phyloP scores from a whole-genome alignment of 169 alveolate species.

The Plasmodium cynomolgi region DNA sequence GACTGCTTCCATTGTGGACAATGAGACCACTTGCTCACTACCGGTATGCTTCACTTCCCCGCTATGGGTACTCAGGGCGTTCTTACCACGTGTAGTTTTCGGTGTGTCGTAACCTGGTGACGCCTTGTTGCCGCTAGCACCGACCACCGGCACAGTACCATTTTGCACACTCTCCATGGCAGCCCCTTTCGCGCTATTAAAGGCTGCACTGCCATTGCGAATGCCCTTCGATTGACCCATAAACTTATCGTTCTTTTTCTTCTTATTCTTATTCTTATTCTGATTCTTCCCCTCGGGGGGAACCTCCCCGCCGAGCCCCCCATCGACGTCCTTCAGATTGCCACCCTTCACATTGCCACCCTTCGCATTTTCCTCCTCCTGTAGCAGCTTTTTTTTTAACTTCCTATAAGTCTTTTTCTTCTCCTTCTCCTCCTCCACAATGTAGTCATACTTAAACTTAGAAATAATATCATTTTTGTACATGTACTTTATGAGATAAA shows the following conservation, averaged over 20 bases:
- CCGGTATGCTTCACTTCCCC: background rate
- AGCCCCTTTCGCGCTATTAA: background rate
- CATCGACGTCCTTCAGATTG: background rate
- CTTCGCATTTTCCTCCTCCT: conserved; percentile 56
- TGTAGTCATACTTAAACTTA: conserved; percentile 87
- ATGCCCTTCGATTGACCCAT: background rate
- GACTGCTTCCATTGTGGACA: background rate
- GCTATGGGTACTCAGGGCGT: conserved; percentile 8
- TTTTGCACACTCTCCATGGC: background rate
- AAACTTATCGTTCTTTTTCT: background rate
- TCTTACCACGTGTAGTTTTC: background rate
- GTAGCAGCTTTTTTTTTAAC: conserved; percentile 62
- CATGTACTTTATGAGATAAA: conserved; percentile 86
- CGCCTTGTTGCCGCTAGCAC: background rate
- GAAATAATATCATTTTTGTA: conserved; percentile 85
- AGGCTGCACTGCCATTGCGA: background rate
- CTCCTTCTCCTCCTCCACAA: conserved; percentile 88
- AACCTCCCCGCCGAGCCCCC: background rate
- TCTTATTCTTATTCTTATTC: background rate
- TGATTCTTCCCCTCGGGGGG: background rate
- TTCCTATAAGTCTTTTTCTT: conserved; percentile 84
- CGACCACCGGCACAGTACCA: background rate
- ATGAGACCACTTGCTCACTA: background rate
- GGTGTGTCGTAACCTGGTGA: background rate
- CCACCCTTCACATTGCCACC: background rate